Conservation (phyloP, 2,329 filamentous ascomycete species). For the Sclerotinia subarctica region DNA sequence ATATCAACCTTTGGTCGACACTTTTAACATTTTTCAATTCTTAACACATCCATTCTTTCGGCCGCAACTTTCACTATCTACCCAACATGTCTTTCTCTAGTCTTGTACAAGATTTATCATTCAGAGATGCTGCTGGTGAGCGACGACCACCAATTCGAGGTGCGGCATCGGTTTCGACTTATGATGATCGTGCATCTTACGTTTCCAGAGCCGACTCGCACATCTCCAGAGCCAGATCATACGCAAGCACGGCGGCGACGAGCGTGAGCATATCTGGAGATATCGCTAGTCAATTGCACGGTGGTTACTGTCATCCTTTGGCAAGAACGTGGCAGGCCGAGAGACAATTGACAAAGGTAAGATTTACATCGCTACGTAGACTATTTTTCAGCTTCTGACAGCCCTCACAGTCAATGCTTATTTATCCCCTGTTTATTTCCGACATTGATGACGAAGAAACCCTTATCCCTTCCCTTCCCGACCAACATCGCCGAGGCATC, state of each 20-base stretch:
- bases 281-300: constrained; percentile 79
- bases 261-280: constrained; percentile 70
- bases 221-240: constrained; percentile 62
- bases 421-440: constrained; percentile 95
- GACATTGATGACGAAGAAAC: constrained; percentile 92
- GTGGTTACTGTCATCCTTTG: constrained; percentile 77
- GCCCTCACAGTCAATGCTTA: constrained; percentile 79
- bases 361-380: constrained; percentile 26
- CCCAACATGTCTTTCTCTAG: constrained; percentile 62
- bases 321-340: constrained; percentile 80
- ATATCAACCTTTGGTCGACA: not conserved
- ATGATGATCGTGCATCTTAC: constrained; percentile 59
- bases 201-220: constrained; percentile 56
- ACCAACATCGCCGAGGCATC: constrained; percentile 82
- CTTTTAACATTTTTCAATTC: not conserved
- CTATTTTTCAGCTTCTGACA: constrained; percentile 23
- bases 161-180: constrained; percentile 46
- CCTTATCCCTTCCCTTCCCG: constrained; percentile 83
- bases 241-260: constrained; percentile 63
- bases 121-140: constrained; percentile 50
- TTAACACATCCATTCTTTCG: not conserved
- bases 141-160: constrained; percentile 48
- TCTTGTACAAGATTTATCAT: constrained; percentile 61
- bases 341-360: constrained; percentile 78
- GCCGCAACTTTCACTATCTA: not conserved